Evolutionary conservation across 1,139 yeast genomes (phyloP), one percentile per base, ranked within the genome.

Genomic region (Pichia kudriavzevii): DNA sequence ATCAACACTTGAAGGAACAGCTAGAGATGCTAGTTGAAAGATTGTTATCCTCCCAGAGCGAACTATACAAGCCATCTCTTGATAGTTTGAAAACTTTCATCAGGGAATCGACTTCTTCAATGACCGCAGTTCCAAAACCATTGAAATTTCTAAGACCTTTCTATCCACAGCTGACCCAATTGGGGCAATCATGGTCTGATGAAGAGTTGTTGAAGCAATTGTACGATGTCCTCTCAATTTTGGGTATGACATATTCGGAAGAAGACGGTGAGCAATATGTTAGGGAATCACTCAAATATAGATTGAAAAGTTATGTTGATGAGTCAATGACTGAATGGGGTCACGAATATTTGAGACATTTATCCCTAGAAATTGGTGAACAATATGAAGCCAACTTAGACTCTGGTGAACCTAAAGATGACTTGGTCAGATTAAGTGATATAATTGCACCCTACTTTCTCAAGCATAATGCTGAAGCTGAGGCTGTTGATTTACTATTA

Each of bases 101-200:
- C 50, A 78, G 85, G 49, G 94, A 94, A 35, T 83, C 97, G 12
- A 91, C 98, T 4, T 84, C 96, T 22, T 87, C 97, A 7, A 91
- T 91, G 96, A 93, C 98, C 3, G 99, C 99, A 2, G 98, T 93
- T 31, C 99, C 99, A 30, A 93, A 91, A 59, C 98, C 99, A 11
- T 72, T 91, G 62, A 93, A 93, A 64, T 93, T 93, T 57, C 69
- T 93, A 48, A 77, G 95, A 52, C 95, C 97, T 12, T 85, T 78
- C 50, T 91, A 79, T 56, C 79, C 80, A 14, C 56, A 68, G 21
- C 67, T 91, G 52, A 72, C 75, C 30, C 71, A 66, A 36, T 61
- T 82, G 27, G 83, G 81, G 56, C 32, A 37, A 3, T 63, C 67
- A 23, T 87, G 96, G 95, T 38, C 40, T 12, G 46, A 48, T 31